A percentile compares a stretch with the other conserved stretches of the same genome.
Conservation (phyloP, 1,284 basidiomycete genomes). For the Boletus semigastroideus region DNA sequence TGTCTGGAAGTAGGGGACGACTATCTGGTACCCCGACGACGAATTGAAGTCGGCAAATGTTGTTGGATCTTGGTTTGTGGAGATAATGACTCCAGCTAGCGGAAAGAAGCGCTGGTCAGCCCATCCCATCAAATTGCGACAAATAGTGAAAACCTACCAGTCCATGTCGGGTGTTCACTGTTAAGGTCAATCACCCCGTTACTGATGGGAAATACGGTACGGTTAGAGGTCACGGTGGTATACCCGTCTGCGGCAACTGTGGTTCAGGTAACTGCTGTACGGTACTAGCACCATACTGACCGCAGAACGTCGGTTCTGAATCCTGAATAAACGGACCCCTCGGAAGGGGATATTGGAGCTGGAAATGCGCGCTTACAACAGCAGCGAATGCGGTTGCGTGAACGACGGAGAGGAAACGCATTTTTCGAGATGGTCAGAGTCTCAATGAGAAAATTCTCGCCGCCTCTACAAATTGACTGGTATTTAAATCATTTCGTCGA, state of each 20-base stretch:
- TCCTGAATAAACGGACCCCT: constrained; percentile 54
- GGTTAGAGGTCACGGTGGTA: constrained; percentile 38
- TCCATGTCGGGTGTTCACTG: constrained; percentile 41
- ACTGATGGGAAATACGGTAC: constrained; percentile 57
- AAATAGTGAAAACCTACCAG: constrained; percentile 30
- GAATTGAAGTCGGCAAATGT: constrained; percentile 54
- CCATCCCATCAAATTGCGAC: background rate
- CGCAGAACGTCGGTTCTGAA: constrained; percentile 50
- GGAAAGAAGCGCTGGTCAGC: constrained; percentile 5
- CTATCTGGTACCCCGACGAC: constrained; percentile 36
- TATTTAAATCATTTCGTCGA: constrained; percentile 24
- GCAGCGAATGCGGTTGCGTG: constrained; percentile 35
- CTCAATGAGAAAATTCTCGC: background rate
- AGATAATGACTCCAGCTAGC: constrained; percentile 43
- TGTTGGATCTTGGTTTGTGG: constrained; percentile 47
- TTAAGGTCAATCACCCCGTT: constrained; percentile 43
- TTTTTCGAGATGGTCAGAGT: constrained; percentile 9
- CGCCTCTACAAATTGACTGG: background rate
- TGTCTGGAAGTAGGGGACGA: constrained; percentile 44
- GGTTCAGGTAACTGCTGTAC: background rate
- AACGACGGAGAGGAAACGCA: constrained; percentile 36
- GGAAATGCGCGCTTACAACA: constrained; percentile 57
- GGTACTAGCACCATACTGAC: constrained; percentile 29
- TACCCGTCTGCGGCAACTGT: constrained; percentile 44
- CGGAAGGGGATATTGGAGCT: constrained; percentile 55